Base-by-base conservation (phyloP, 1,139 yeast species). In the Kurtzmaniella quercitrusa region DNA sequence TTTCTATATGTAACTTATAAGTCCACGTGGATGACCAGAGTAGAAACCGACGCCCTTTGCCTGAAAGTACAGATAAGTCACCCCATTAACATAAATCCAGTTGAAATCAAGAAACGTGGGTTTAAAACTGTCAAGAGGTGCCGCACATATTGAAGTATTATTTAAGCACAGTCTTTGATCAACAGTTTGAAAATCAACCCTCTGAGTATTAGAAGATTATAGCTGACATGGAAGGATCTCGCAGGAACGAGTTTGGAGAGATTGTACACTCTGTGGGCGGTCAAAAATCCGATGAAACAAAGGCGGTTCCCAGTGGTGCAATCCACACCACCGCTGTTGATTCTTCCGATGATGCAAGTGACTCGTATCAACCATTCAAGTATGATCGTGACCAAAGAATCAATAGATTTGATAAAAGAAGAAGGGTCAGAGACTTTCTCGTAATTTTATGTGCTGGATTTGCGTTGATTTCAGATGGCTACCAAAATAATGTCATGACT, bases 391-490 rank as follows among this genome's bases (percentile, higher is more conserved):
- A 63, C 14, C 57, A 52, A 33, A 63, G 78, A 56, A 50, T 48
- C 34, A 50, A 51, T 18, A 60, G 78, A 45, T 61, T 66, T 41
- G 53, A 45, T 8, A 57, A 55, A 1, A 70, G 69, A 2, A 61
- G 63, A 12, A 53, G 52, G 36, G 33, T 54, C 39, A 62, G 53
- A 39, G 76, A 71, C 48, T 51, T 66, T 25, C 54, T 72, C 41
- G 64, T 63, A 46, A 65, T 73, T 45, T 53, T 69, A 23, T 68
- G 75, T 56, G 67, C 78, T 43, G 80, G 81, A 17, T 74, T 73
- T 50, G 79, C 79, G 5, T 69, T 75, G 52, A 68, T 75, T 40
- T 73, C 78, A 10, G 81, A 75, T 59, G 81, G 81, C 11, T 75
- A 74, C 52, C 77, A 74, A 50, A 75, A 75, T 51, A 75, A 74